These are phyloP conservation scores for Colletotrichum plurivorum DNA, from an alignment of 2,329 filamentous ascomycete genomes.

Conservation along the genomic window DNA sequence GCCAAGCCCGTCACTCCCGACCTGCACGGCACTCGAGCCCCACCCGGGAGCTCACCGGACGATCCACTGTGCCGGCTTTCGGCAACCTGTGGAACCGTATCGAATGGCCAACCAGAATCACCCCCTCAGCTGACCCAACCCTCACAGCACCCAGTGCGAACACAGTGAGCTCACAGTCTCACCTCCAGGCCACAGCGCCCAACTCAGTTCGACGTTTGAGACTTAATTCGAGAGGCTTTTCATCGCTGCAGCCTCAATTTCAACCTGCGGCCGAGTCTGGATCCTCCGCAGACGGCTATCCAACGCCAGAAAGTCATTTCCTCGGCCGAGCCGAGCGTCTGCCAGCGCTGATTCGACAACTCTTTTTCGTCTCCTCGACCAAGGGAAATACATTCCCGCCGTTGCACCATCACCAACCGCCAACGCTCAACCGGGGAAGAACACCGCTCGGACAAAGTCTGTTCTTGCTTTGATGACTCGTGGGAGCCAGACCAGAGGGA, in stretches of 20 bases:
- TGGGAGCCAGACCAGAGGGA: not conserved
- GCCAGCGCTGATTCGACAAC: conserved; percentile 15
- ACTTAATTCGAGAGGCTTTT: not conserved
- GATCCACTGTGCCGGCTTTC: no score
- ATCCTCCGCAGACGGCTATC: not conserved
- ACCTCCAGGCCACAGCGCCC: conserved; percentile 11
- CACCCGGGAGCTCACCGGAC: no score
- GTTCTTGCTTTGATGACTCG: conserved; percentile 34
- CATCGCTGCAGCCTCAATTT: not conserved
- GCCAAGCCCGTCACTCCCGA: no score
- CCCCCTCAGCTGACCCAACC: no score
- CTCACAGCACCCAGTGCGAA: no score
- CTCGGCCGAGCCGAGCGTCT: not conserved
- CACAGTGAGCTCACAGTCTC: not conserved
- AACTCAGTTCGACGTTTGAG: conserved; percentile 10
- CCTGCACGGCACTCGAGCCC: no score
- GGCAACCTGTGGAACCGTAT: no score
- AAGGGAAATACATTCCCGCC: conserved; percentile 2
- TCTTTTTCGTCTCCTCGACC: conserved; percentile 18
- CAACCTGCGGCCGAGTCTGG: conserved; percentile 10
- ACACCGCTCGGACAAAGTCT: conserved; percentile 31
- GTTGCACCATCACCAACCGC: not conserved
- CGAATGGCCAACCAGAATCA: no score
- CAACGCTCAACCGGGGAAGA: conserved; percentile 21
- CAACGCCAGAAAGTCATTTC: not conserved